Percentiles rank a stretch among this genome's conserved stretches.
Evolutionary conservation across 2,329 filamentous ascomycete species (phyloP).

Genomic region (Cercospora berteroae): DNA sequence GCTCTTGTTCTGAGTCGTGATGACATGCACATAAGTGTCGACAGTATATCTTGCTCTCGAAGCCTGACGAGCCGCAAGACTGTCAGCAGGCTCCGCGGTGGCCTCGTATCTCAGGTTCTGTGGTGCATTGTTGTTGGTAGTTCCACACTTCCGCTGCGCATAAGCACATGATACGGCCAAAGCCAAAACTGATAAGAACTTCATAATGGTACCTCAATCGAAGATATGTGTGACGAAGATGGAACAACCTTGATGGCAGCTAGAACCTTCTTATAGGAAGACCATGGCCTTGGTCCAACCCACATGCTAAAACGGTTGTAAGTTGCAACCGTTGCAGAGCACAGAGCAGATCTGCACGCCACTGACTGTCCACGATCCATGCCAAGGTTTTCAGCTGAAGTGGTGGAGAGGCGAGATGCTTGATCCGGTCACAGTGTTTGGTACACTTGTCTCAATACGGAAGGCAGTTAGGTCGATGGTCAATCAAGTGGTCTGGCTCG

Average conservation of each 20-base stretch:
- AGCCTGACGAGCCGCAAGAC: background rate
- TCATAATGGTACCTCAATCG: slow-evolving; percentile 1
- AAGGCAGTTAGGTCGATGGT: background rate
- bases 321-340: background rate
- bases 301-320: background rate
- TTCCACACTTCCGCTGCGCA: slow-evolving; percentile 10
- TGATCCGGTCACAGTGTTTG: background rate
- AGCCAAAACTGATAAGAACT: slow-evolving; percentile 3
- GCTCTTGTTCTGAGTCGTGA: slow-evolving; percentile 36
- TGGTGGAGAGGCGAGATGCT: background rate
- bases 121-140: slow-evolving; percentile 1
- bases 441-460: slow-evolving; percentile 1
- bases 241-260: background rate
- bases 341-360: background rate
- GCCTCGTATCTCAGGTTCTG: background rate
- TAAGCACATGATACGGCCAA: slow-evolving; percentile 10
- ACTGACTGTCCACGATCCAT: background rate
- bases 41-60: slow-evolving; percentile 11
- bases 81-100: slow-evolving; percentile 1
- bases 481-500: background rate
- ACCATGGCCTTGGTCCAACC: background rate
- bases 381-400: slow-evolving; percentile 1
- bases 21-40: slow-evolving; percentile 42
- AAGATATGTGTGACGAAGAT: background rate
- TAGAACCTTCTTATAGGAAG: slow-evolving; percentile 4